phyloP scores from a whole-genome alignment of 768 basidiomycete genomes.

The Fomitopsis pulvina region DNA sequence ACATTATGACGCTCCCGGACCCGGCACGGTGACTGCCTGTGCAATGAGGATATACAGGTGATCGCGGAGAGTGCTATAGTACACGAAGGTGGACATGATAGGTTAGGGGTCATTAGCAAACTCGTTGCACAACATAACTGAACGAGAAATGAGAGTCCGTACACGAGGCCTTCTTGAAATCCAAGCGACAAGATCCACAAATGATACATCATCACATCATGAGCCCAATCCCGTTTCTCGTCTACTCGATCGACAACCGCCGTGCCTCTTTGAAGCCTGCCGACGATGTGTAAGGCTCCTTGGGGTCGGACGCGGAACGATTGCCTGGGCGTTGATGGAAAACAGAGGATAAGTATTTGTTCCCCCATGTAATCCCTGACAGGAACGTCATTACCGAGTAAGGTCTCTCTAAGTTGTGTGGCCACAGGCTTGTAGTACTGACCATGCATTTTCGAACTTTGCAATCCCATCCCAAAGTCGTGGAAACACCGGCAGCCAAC shows the following conservation, averaged over 20 bases:
- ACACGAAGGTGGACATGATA: too few relatives aligned
- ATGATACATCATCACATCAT: conserved; percentile 6
- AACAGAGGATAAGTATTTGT: conserved; percentile 32
- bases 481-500: conserved; percentile 74
- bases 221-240: background rate
- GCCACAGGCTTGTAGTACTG: conserved; percentile 36
- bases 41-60: too few relatives aligned
- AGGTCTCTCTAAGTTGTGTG: conserved; percentile 19
- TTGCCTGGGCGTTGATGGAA: conserved; percentile 25
- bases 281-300: conserved; percentile 41
- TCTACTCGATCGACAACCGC: conserved; percentile 72
- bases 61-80: too few relatives aligned
- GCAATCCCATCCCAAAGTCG: conserved; percentile 80
- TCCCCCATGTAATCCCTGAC: conserved; percentile 42
- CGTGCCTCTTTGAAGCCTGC: conserved; percentile 49
- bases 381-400: conserved; percentile 30
- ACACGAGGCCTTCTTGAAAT: background rate
- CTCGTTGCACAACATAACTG: too few relatives aligned
- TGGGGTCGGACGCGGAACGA: conserved; percentile 34
- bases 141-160: too few relatives aligned
- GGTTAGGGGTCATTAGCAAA: too few relatives aligned
- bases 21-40: too few relatives aligned
- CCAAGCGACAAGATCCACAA: too few relatives aligned
- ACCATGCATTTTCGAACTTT: conserved; percentile 70
- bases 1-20: too few relatives aligned